Percentiles rank a stretch among this genome's conserved stretches.
Conservation (phyloP, 805 yeast genomes). For the Maudiozyma pseudohumilis region DNA sequence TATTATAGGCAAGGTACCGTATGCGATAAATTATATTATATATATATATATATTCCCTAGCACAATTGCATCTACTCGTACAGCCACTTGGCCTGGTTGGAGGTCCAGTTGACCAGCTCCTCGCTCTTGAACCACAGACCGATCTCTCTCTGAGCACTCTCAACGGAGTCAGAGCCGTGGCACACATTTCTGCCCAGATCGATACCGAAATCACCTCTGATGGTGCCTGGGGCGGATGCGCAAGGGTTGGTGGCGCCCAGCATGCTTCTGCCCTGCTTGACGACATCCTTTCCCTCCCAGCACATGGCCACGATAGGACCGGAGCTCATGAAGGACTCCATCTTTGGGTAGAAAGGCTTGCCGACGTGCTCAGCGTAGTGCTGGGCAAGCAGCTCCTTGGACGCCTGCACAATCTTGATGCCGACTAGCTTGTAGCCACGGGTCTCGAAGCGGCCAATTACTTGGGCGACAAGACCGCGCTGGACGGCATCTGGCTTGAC, state of each 20-base stretch:
- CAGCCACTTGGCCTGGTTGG: slow-evolving; percentile 78
- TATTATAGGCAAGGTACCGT: neutral
- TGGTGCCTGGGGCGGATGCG: slow-evolving; percentile 97
- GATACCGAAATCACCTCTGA: slow-evolving; percentile 97
- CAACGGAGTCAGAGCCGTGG: slow-evolving; percentile 99
- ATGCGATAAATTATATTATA: neutral
- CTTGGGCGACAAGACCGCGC: slow-evolving; percentile 89
- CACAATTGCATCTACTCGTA: slow-evolving; percentile 52
- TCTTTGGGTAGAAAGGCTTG: slow-evolving; percentile 97
- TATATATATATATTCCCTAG: neutral
- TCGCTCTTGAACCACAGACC: slow-evolving; percentile 96
- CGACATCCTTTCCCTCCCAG: slow-evolving; percentile 99
- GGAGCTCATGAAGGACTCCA: slow-evolving; percentile 90
- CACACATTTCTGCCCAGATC: slow-evolving; percentile 99
- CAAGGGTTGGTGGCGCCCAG: slow-evolving; percentile 99
- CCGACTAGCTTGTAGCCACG: slow-evolving; percentile 97
- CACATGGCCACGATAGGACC: slow-evolving; percentile 99
- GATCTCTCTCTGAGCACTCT: slow-evolving; percentile 93
- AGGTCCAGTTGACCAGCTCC: slow-evolving; percentile 88
- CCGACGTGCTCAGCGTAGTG: slow-evolving; percentile 93
- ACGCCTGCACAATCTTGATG: slow-evolving; percentile 81
- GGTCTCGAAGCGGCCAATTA: slow-evolving; percentile 87
- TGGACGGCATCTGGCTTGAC: slow-evolving; percentile 99
- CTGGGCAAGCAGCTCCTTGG: slow-evolving; percentile 77
- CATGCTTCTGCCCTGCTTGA: slow-evolving; percentile 94